These are phyloP conservation scores for Aspergillus awamori DNA, from an alignment of 2,329 filamentous ascomycete species.

Conservation along the genomic window DNA sequence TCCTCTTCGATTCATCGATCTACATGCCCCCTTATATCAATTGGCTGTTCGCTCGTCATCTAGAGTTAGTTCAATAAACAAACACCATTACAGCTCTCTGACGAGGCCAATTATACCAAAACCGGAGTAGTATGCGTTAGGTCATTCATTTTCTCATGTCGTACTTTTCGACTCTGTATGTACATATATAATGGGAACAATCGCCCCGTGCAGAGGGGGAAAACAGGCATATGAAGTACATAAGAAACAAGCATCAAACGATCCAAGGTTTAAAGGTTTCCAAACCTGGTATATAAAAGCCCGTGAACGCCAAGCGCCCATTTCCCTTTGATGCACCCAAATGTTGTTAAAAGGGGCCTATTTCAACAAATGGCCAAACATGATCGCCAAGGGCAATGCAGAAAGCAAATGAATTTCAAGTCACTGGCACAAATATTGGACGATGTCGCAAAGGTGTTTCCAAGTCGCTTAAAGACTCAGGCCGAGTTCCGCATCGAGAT, in stretches of 20 bases:
- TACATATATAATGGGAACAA: conserved; percentile 13
- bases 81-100: no score
- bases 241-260: background rate
- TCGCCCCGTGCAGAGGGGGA: background rate
- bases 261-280: background rate
- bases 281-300: background rate
- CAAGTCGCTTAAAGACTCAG: conserved; percentile 18
- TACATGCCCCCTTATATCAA: no score
- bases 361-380: background rate
- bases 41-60: no score
- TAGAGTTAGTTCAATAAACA: no score
- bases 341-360: background rate
- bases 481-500: conserved; percentile 27
- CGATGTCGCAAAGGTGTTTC: background rate
- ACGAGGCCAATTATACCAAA: background rate
- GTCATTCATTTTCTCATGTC: conserved; percentile 18
- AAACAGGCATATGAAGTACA: background rate
- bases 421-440: background rate
- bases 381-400: conserved; percentile 1
- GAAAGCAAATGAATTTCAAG: background rate
- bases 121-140: background rate
- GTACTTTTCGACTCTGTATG: conserved; percentile 17
- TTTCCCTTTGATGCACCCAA: background rate
- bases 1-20: no score
- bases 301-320: background rate